phyloP scores from a whole-genome alignment of 345 rosid species.

The Linum trigynum region DNA sequence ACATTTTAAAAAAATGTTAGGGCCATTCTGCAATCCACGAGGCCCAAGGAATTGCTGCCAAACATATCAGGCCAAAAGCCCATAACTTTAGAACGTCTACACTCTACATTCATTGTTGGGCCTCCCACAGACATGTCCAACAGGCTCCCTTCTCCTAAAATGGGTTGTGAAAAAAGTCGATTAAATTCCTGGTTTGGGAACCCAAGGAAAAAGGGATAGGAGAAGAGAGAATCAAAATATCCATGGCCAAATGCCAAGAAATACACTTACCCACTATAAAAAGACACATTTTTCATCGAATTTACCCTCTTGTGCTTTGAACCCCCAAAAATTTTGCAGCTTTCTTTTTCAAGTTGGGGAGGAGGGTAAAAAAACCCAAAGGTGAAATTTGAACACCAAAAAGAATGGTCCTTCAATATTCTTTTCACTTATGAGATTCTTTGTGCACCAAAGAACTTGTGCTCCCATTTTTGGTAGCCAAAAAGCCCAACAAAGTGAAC shows the following conservation, averaged over 20 bases:
- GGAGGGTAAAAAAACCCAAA: neutral
- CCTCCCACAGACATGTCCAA: no score
- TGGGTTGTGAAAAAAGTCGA: no score
- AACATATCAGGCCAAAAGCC: no score
- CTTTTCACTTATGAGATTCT: slow-evolving; percentile 24
- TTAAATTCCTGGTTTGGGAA: no score
- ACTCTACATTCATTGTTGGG: no score
- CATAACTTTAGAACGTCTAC: no score
- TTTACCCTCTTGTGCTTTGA: neutral
- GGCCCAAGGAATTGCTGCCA: no score
- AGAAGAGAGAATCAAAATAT: neutral
- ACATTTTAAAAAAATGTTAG: no score
- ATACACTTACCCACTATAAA: neutral
- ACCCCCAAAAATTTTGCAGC: neutral
- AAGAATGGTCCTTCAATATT: slow-evolving; percentile 5
- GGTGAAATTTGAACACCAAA: neutral
- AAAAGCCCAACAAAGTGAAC: slow-evolving; percentile 11
- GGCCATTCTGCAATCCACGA: no score
- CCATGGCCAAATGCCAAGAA: no score
- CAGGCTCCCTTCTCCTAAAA: no score
- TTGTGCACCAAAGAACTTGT: slow-evolving; percentile 17
- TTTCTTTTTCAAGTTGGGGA: neutral
- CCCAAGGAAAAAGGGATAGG: neutral
- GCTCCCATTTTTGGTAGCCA: slow-evolving; percentile 25
- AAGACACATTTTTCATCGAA: neutral